Evolutionary conservation across 2,329 filamentous ascomycete species (phyloP), one percentile per base, ranked within the genome.

Genomic region (Fonsecaea pedrosoi): DNA sequence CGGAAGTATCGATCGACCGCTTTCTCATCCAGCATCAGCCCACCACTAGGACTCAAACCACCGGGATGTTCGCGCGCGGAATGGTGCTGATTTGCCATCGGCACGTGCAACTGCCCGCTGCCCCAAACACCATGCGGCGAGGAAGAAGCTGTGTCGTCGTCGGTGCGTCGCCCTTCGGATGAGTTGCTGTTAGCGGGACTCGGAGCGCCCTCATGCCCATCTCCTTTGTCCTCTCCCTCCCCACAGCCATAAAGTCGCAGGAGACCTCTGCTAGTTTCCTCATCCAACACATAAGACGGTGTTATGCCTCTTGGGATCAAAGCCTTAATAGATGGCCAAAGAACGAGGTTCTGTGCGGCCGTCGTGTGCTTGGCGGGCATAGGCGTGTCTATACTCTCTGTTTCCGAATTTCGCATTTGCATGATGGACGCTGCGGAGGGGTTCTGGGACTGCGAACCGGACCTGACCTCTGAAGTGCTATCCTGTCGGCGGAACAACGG

Each of bases 351-450:
- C 59, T 95, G 92, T 0, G 93, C 93, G n/a, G 92, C 87, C 0
- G 94, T 97, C 0, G 92, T 96, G 75, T 98, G 94, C 71, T 96
- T 92, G 34, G 89, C 86, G 0, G 92, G 91, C 64, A 96, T 91
- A 1, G 90, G 87, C 13, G 91, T 86, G 70, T 88, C 85, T 55
- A 87, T 88, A 34, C 78, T 77, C 35, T 79, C 76, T 9, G 58
- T 0, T 18, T 70, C 62, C 85, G 84, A 12, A 79, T 80, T 6
- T 86, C 84, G 10, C 60, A 63, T 82, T 13, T 70, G 74, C 70
- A 63, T 71, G 70, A 57, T 60, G 70, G 62, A 61, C 48, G 53
- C 60, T 34, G 60, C 60, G 1, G 50, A 40, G 13, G 62, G 63
- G 21, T 55, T 61, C 50, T 62, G 59, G 30, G 54, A 34, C 38